These are phyloP conservation scores for Lichina pygmaea DNA, from an alignment of 495 filamentous ascomycete species.

Conservation along the genomic window DNA sequence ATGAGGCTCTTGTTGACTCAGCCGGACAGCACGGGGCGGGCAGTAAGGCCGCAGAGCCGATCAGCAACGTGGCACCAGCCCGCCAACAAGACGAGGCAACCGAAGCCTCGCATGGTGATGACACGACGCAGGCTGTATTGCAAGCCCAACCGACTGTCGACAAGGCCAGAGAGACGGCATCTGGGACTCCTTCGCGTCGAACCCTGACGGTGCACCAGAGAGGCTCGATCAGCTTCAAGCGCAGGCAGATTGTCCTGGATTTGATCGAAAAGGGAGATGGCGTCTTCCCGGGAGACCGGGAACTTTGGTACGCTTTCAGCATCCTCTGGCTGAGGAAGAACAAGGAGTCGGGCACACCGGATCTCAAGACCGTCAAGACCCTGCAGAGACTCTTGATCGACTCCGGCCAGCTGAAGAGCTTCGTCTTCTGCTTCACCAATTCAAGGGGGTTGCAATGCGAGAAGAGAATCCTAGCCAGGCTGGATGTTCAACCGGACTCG, in stretches of 20 bases:
- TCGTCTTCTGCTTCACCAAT: constrained; percentile 34
- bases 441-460: constrained; percentile 24
- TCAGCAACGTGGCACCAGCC: too few relatives aligned
- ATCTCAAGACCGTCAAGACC: constrained; percentile 21
- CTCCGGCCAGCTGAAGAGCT: constrained; percentile 26
- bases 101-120: too few relatives aligned
- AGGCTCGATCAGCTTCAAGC: constrained; percentile 20
- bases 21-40: too few relatives aligned
- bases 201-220: constrained; percentile 7
- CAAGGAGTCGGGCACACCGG: constrained; percentile 19
- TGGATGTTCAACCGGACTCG: constrained; percentile 20
- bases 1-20: too few relatives aligned
- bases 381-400: constrained; percentile 34
- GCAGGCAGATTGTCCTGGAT: constrained; percentile 38
- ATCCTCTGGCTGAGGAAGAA: constrained; percentile 26
- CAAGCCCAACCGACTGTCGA: too few relatives aligned
- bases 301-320: constrained; percentile 44
- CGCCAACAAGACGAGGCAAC: too few relatives aligned
- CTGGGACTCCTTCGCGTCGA: not conserved
- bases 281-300: constrained; percentile 45
- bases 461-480: constrained; percentile 23
- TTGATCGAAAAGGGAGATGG: constrained; percentile 41
- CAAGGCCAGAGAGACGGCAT: too few relatives aligned
- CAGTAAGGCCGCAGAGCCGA: too few relatives aligned
- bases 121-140: too few relatives aligned